Base-by-base conservation (phyloP, 23 red algal genomes). In the Gracilaria gracilis region DNA sequence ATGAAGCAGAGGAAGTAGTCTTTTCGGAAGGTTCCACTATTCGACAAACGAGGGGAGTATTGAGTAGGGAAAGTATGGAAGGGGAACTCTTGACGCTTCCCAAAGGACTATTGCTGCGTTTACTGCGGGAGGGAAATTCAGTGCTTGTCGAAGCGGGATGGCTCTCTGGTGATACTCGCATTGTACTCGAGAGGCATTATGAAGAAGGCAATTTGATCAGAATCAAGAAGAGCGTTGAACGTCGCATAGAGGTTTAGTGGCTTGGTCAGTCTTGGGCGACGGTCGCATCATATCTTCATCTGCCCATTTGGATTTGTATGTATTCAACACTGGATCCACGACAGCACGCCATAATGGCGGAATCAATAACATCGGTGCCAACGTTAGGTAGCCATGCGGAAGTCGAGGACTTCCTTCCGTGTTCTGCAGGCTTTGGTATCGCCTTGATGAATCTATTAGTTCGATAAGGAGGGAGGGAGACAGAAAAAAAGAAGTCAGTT, bases 281-380 rank as follows among this genome's bases (percentile, higher is more conserved):
- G 42, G 1, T 1, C 8, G 69, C 39, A 17, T 40, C 21, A 40
- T 13, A 39, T 81, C 77, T n/a, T 89, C 86, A n/a, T 89, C 86
- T 4, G 70, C 47, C 86, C 86, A 89, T 48, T 69, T 67, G 9
- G 35, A 33, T 32, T 64, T 37, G 49, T 92, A 92, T 51, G 0
- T n/a, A 2, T 71, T 16, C 28, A 95, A 79, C n/a, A 92, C 65
- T 9, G 91, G 90, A 78, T 98, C 86, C 88, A 98, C 95, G 14
- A 93, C 67, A 20, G 81, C 67, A 20, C 82, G 70, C 93, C 90
- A 98, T 13, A 92, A 32, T 4, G 86, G 85, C 14, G 96, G 96
- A 32, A 95, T 49, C 21, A 95, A 59, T 14, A 95, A 33, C 67
- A 95, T 42, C 6, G 92, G 61, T 9, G 93, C 91, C 64, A 98